A percentile compares a stretch with the other conserved stretches of the same genome.
Evolutionary conservation across 441 rosid species (phyloP).

Genomic region (Syzygium syzygioides): DNA sequence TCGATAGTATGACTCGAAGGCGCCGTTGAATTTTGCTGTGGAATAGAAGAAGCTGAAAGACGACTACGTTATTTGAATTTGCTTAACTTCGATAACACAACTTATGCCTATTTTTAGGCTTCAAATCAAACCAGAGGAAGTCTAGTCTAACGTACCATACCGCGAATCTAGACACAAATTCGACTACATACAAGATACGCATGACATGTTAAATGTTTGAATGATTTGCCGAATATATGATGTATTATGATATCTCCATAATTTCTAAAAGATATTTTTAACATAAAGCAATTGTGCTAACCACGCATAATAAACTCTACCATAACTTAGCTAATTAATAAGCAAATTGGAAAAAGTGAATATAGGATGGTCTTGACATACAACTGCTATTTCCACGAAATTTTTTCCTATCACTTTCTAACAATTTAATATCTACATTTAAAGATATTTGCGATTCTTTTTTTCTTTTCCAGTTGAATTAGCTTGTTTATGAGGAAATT

Average conservation of each 20-base stretch:
- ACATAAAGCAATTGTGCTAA: neutral
- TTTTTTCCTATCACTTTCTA: neutral
- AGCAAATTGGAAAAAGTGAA: neutral
- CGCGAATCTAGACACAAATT: neutral
- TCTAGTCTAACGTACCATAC: fast-evolving
- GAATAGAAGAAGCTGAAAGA: neutral
- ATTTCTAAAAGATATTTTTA: neutral
- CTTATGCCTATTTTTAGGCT: neutral
- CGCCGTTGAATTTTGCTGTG: neutral
- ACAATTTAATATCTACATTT: neutral
- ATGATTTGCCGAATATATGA: neutral
- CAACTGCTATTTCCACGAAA: neutral
- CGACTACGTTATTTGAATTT: neutral
- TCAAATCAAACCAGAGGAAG: neutral
- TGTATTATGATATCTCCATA: neutral
- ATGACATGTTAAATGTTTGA: neutral
- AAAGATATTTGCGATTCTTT: neutral
- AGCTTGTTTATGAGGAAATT: neutral
- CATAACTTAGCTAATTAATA: neutral
- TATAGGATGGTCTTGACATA: neutral
- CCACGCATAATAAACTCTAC: fast-evolving
- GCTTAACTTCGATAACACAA: neutral
- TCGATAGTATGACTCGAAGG: neutral
- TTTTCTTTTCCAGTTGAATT: neutral
- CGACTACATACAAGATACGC: neutral